Conservation (phyloP, 2,329 filamentous ascomycete species). For the Exophiala oligosperma region DNA sequence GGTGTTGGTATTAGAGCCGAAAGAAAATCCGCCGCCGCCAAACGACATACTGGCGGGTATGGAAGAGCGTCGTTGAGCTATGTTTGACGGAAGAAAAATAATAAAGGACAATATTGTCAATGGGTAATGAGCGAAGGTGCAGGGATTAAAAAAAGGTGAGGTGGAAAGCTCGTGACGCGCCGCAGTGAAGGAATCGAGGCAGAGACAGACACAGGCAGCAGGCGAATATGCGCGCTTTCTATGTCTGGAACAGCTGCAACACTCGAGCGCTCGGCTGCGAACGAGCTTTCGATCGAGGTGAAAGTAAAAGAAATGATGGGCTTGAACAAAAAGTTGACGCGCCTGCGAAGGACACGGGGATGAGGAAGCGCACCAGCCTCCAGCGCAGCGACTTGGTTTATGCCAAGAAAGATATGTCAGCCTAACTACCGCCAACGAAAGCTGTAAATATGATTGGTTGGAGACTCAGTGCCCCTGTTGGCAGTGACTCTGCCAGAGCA, state of each 20-base stretch:
- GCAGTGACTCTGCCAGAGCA: too few relatives aligned
- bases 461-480: too few relatives aligned
- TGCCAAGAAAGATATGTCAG: neutral
- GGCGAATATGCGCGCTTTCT: conserved; percentile 3
- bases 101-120: conserved; percentile 2
- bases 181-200: conserved; percentile 4
- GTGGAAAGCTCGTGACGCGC: conserved; percentile 22
- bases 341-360: conserved; percentile 2
- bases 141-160: conserved; percentile 5
- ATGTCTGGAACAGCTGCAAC: neutral
- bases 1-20: conserved; percentile 24
- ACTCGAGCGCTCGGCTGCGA: neutral
- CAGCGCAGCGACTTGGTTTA: neutral
- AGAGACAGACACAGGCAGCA: conserved; percentile 9
- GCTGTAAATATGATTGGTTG: too few relatives aligned
- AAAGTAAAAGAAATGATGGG: neutral
- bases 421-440: neutral
- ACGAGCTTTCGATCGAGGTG: neutral
- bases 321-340: conserved; percentile 7
- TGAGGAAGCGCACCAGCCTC: neutral
- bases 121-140: conserved; percentile 4
- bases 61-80: conserved; percentile 27
- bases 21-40: conserved; percentile 25
- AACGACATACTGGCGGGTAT: conserved; percentile 30
- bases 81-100: conserved; percentile 7